Conservation (phyloP, 345 rosid genomes). For the Kernera saxatilis region DNA sequence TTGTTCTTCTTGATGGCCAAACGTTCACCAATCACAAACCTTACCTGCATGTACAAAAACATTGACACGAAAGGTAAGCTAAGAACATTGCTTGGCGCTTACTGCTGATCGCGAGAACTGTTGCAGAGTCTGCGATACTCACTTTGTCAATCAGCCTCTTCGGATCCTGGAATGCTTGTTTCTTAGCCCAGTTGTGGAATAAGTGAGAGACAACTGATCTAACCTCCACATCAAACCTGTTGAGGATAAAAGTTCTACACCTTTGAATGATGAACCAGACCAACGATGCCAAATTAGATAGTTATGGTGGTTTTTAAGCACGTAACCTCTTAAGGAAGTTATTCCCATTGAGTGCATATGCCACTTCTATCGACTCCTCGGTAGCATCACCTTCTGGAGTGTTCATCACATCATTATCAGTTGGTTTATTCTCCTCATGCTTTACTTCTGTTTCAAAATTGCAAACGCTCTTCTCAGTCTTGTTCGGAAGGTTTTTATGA, state of each 20-base stretch:
- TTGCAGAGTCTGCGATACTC: conserved; percentile 14
- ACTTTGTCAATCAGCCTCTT: conserved; percentile 86
- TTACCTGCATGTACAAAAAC: conserved; percentile 44
- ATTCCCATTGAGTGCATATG: conserved; percentile 48
- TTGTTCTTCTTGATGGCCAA: conserved; percentile 63
- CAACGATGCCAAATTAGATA: neutral
- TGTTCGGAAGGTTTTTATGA: conserved; percentile 34
- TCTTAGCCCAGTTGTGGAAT: conserved; percentile 95
- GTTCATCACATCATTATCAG: conserved; percentile 29
- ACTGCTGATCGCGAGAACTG: neutral
- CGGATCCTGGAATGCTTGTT: conserved; percentile 79
- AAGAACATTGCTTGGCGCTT: conserved; percentile 13
- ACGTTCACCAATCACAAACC: conserved; percentile 86
- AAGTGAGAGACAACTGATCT: conserved; percentile 81
- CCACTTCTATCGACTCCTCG: conserved; percentile 34
- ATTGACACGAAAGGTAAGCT: conserved; percentile 6
- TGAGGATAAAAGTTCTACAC: conserved; percentile 2
- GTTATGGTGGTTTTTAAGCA: conserved; percentile 1
- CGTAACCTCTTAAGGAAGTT: conserved; percentile 67
- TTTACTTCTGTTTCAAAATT: conserved; percentile 12
- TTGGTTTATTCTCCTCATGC: conserved; percentile 30
- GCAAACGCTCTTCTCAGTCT: conserved; percentile 14
- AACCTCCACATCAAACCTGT: conserved; percentile 73
- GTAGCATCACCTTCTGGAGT: conserved; percentile 33
- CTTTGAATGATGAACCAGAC: neutral